Evolutionary conservation across 139 green algal genomes (phyloP).

Genomic region (Axilococcus clingmanii): DNA sequence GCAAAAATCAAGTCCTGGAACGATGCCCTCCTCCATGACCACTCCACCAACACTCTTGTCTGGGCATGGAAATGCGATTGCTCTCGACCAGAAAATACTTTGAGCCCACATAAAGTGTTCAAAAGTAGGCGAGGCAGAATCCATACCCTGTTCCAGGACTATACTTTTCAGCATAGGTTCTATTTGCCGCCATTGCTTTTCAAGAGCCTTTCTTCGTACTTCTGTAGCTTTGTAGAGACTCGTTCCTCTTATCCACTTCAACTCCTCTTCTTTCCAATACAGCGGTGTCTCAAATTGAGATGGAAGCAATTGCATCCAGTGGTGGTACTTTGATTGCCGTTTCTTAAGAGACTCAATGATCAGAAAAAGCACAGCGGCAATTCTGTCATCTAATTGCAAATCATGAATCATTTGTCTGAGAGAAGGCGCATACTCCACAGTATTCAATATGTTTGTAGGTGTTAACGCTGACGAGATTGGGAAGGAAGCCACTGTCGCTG

Average conservation of each 20-base stretch:
- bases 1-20: conserved; percentile 80
- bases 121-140: conserved; percentile 20
- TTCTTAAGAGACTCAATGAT: conserved; percentile 41
- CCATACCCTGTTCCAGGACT: conserved; percentile 8
- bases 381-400: conserved; percentile 50
- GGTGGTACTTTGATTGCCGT: background rate
- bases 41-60: background rate
- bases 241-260: conserved; percentile 60
- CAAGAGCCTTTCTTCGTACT: conserved; percentile 10
- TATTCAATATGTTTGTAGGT: too few relatives aligned
- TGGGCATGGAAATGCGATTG: conserved; percentile 1
- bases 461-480: conserved; percentile 14
- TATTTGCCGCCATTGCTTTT: conserved; percentile 18
- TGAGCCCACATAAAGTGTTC: conserved; percentile 66
- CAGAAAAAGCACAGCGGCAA: conserved; percentile 47
- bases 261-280: conserved; percentile 30
- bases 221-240: conserved; percentile 40
- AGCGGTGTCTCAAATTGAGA: conserved; percentile 36
- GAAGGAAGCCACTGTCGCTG: conserved; percentile 25
- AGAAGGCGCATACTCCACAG: conserved; percentile 3
- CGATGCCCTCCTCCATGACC: conserved; percentile 31
- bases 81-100: conserved; percentile 30
- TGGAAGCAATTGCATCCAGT: conserved; percentile 34
- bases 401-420: conserved; percentile 3
- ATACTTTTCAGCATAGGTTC: conserved; percentile 19